These are phyloP conservation scores for Aspergillus wentii DNA, from an alignment of 495 filamentous ascomycete genomes.

Conservation along the genomic window DNA sequence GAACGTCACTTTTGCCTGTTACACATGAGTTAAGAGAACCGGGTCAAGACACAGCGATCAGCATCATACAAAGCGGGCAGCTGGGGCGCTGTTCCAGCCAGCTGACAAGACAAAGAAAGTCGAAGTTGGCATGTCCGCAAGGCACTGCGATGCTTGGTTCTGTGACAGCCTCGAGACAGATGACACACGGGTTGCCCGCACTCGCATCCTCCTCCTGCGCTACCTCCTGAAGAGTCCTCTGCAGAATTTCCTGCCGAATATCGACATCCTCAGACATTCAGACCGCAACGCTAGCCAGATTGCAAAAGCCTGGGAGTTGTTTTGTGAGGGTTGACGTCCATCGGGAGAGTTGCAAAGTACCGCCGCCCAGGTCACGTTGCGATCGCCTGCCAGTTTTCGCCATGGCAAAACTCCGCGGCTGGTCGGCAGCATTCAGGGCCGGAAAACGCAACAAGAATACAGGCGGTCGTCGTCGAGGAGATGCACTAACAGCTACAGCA, in stretches of 20 bases:
- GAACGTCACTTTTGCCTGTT: slow-evolving; percentile 57
- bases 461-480: neutral
- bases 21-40: slow-evolving; percentile 11
- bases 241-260: slow-evolving; percentile 37
- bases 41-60: neutral
- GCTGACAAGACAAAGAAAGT: slow-evolving; percentile 77
- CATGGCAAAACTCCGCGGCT: slow-evolving; percentile 1
- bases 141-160: slow-evolving; percentile 67
- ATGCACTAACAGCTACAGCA: slow-evolving; percentile 9
- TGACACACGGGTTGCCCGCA: slow-evolving; percentile 41
- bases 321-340: neutral
- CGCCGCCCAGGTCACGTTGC: neutral
- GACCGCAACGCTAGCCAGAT: slow-evolving; percentile 1
- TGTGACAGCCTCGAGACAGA: slow-evolving; percentile 70
- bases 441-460: neutral
- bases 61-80: slow-evolving; percentile 69
- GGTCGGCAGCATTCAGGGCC: neutral
- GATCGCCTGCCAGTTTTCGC: no score
- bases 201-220: slow-evolving; percentile 26
- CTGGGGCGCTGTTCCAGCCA: slow-evolving; percentile 71
- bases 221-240: slow-evolving; percentile 40
- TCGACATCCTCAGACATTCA: slow-evolving; percentile 39
- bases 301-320: neutral
- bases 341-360: no score
- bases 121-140: slow-evolving; percentile 76